A percentile compares a stretch with the other conserved stretches of the same genome.
Conservation (phyloP, 352 stramenopile species). For the Pythium myriotylum region DNA sequence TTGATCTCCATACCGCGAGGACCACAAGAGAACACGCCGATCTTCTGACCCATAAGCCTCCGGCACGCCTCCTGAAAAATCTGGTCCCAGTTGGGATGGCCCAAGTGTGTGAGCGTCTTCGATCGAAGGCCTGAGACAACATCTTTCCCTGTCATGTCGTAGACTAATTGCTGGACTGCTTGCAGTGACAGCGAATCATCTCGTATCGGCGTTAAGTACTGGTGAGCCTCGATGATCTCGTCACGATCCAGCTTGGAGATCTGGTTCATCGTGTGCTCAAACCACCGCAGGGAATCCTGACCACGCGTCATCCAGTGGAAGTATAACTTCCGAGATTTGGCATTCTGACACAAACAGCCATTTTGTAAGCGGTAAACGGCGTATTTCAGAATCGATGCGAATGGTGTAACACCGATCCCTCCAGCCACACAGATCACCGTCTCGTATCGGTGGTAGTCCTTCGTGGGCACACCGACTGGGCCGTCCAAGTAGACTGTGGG, state of each 20-base stretch:
- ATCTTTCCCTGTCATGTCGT: conserved; percentile 1
- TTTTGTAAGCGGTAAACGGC: conserved; percentile 1
- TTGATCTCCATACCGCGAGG: not conserved
- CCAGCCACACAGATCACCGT: conserved; percentile 28
- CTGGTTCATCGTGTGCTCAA: conserved; percentile 11
- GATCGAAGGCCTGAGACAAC: not conserved
- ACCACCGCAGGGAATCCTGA: conserved; percentile 1
- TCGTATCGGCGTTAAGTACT: not conserved
- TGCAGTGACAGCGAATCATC: not conserved
- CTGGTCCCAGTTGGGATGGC: conserved; percentile 3
- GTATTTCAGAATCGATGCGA: conserved; percentile 10
- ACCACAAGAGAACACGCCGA: conserved; percentile 10
- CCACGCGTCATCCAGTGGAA: conserved; percentile 13
- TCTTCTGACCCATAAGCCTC: not conserved
- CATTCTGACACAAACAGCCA: not conserved
- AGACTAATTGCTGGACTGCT: not conserved
- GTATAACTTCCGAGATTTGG: not conserved
- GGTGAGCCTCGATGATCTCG: not conserved
- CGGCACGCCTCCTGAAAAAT: conserved; percentile 4
- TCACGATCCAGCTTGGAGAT: not conserved
- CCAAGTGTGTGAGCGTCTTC: conserved; percentile 5
- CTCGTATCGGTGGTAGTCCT: no score
- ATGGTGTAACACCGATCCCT: conserved; percentile 30
- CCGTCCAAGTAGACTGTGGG: conserved; percentile 26
- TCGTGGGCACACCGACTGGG: conserved; percentile 23